Percentiles rank a stretch among this genome's conserved stretches.
phyloP scores from a whole-genome alignment of 352 stramenopile species.

The Pythium scleroteichum region DNA sequence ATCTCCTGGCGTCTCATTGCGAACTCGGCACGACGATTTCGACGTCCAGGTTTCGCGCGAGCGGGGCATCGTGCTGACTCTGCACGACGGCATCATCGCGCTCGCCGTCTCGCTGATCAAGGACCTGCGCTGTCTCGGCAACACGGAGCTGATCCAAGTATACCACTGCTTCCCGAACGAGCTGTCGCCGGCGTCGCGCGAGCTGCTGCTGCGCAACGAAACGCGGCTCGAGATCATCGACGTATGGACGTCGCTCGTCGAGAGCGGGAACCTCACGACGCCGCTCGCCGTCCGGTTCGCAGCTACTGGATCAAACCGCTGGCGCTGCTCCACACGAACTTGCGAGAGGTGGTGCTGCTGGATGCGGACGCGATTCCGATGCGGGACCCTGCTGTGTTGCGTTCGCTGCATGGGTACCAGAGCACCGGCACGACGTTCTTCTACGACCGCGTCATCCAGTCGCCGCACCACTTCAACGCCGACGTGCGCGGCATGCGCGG shows the following conservation, averaged over 20 bases:
- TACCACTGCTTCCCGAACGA: slow-evolving; percentile 49
- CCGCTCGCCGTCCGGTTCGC: slow-evolving; percentile 35
- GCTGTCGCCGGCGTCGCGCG: slow-evolving; percentile 33
- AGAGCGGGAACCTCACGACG: slow-evolving; percentile 6
- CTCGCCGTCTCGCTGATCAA: slow-evolving; percentile 62
- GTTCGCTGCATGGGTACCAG: slow-evolving; percentile 35
- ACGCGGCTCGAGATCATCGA: slow-evolving; percentile 58
- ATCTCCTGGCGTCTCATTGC: too few species aligned
- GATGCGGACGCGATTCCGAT: slow-evolving; percentile 57
- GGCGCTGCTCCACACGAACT: slow-evolving; percentile 45
- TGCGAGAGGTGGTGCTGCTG: slow-evolving; percentile 49
- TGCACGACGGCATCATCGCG: slow-evolving; percentile 47
- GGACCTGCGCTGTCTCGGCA: slow-evolving; percentile 47
- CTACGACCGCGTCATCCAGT: slow-evolving; percentile 47
- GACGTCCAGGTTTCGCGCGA: slow-evolving; percentile 26
- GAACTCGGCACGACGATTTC: slow-evolving; percentile 16
- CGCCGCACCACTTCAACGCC: slow-evolving; percentile 29
- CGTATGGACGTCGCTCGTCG: slow-evolving; percentile 46
- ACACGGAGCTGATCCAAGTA: slow-evolving; percentile 43
- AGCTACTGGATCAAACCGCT: slow-evolving; percentile 70
- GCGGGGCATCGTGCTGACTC: slow-evolving; percentile 39
- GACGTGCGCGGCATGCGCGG: not conserved
- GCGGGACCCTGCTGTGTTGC: slow-evolving; percentile 38
- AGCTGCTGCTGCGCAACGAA: slow-evolving; percentile 47
- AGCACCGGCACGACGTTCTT: slow-evolving; percentile 59